Evolutionary conservation across 2,329 filamentous ascomycete genomes (phyloP).

Genomic region (Tothia fuscella): DNA sequence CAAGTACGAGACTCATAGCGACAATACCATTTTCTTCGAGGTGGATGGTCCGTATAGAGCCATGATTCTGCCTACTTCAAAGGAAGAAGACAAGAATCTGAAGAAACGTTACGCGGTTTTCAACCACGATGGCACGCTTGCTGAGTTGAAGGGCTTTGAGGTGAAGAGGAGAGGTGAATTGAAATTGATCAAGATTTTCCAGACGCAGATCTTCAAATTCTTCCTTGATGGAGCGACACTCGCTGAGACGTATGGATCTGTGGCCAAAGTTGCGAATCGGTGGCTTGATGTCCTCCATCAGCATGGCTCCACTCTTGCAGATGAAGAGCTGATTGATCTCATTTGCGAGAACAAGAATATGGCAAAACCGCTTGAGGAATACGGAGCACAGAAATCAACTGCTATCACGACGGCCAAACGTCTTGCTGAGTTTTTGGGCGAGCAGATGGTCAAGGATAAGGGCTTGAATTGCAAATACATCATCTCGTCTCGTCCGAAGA

Average conservation of each 20-base stretch:
- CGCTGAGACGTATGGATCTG: constrained; percentile 76
- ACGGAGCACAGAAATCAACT: constrained; percentile 88
- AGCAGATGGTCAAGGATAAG: constrained; percentile 99
- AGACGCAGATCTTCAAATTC: constrained; percentile 98
- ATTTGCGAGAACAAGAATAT: constrained; percentile 99
- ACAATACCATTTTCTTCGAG: constrained; percentile 99
- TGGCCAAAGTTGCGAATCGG: constrained; percentile 87
- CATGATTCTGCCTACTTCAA: constrained; percentile 94
- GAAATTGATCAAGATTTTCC: constrained; percentile 99
- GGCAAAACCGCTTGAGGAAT: constrained; percentile 93
- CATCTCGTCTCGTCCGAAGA: constrained; percentile 76
- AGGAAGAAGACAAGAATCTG: constrained; percentile 98
- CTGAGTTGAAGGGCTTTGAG: constrained; percentile 94
- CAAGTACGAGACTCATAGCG: constrained; percentile 92
- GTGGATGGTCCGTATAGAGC: constrained; percentile 95
- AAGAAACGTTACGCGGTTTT: constrained; percentile 99
- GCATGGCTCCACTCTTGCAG: constrained; percentile 77
- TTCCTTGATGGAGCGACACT: constrained; percentile 87
- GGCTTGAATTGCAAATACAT: constrained; percentile 99
- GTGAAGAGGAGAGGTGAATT: constrained; percentile 94
- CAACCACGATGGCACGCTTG: constrained; percentile 91
- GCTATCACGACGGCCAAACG: constrained; percentile 98
- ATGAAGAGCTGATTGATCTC: constrained; percentile 97
- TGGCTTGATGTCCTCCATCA: constrained; percentile 93
- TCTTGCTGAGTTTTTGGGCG: constrained; percentile 87